Base-by-base conservation (phyloP, 2,329 filamentous ascomycete species). In the Colletotrichum echinochloae region DNA sequence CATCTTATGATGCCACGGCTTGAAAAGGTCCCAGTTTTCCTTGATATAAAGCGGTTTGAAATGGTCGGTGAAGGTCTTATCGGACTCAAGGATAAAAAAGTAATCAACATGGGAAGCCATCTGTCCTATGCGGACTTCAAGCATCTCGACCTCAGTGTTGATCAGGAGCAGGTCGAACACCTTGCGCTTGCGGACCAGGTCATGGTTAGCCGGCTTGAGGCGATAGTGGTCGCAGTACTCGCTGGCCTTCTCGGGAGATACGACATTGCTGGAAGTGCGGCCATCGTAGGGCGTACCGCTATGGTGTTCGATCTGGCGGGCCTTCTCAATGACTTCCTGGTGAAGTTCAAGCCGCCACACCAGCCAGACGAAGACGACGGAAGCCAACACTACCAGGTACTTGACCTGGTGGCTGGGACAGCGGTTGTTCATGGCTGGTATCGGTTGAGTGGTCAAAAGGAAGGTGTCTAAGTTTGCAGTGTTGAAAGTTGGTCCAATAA, bases 101-200 rank as follows among this genome's bases (percentile, higher is more conserved):
- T 90, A 90, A 79, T 92, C 89, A 70, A 91, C 88, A 51, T 86
- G 79, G 48, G 85, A 78, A 66, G 86, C 86, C 20, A 90, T 83
- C 3, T 87, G 87, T 74, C 88, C 83, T 3, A 92, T 81, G 14
- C 89, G 87, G 57, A 92, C 87, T 77, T 92, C 89, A 51, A 92
- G 83, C 84, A 88, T 90, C 79, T 91, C 89, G 16, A 91, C 82
- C 79, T 91, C 90, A 3, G 83, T 86, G 73, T 89, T 90, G 74
- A 91, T 79, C 82, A 91, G 86, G 74, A 90, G 83, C 1, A 92
- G 81, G 76, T 92, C 90, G 77, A 89, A 90, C 39, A 90, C 80
- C 75, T 87, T 88, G 60, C 87, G 83, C 56, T 75, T 74, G 23
- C 70, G 65, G 23, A 70, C 73, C n/a, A 70, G 55, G 18, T 66